Evolutionary conservation across 192 early-diverging fungal genomes (phyloP), one percentile per base, ranked within the genome.

Genomic region (Geranomyces michiganensis): DNA sequence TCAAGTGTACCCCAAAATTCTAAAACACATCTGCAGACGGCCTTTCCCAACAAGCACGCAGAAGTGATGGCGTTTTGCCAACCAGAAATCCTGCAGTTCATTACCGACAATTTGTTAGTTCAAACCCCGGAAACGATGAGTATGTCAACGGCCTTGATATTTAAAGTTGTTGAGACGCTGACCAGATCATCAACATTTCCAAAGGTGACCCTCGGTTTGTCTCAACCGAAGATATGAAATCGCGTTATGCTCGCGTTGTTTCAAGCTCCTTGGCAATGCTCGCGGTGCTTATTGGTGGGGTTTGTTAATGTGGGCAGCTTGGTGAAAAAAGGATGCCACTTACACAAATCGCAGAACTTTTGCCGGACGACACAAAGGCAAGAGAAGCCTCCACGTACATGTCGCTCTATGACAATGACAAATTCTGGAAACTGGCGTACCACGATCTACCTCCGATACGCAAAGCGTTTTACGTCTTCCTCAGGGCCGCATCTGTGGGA

Each of bases 41-140:
- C 90, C 14, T 98, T 98, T 73, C 87, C 94, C 5, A 88, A 87
- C 45, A 97, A 97, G 74, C 84, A 82, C 15, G 66, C 77, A 10
- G 89, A 93, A 30, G 92, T 90, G 0, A 75, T 95, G n/a, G 75
- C 82, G 7, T 96, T 92, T 76, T 93, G 94, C 63, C 76, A 90
- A 55, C 72, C 74, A 17, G 91, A 93, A 47, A 89, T 97, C 21
- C 53, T 95, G 7, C 82, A 82, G 7, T 93, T 84, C 78, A 81
- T 90, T 0, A 68, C 76, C 0, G 91, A 93, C 29, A 86, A 87
- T 27, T 72, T 96, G 19, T 68, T 94, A 6, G 76, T 87, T 27
- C 91, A 95, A 69, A 91, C 93, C 0, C 81, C 88, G 0, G 93
- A 96, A 59, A 92, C 90, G 0, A 61, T 95, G 64, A 93, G 93